Evolutionary conservation across 495 filamentous ascomycete genomes (phyloP), one percentile per base, ranked within the genome.

Genomic region (Penicillium ucsense): DNA sequence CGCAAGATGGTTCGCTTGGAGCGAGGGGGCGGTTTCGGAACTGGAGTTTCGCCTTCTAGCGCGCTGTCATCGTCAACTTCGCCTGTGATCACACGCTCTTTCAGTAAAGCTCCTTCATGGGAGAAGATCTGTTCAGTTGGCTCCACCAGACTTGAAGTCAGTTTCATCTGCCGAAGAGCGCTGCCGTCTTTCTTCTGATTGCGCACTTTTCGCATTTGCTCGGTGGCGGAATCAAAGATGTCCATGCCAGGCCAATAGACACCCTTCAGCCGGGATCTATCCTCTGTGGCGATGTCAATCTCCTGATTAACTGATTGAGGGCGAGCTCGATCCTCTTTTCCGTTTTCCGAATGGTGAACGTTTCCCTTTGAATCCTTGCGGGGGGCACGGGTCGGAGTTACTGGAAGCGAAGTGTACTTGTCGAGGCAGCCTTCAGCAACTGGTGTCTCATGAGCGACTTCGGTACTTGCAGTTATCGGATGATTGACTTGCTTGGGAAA

Each of bases 121-220:
- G 65, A 78, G 66, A 82, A 89, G 12, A 94, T 77, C 38, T 78
- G 62, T 59, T 95, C 89, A 0, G 64, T 76, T 6, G 87, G 80
- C 52, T 83, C 79, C n/a, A 90, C 81, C 4, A 71, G 66, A 20
- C 60, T 59, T 0, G 88, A 90, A 11, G 82, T 81, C 31, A 67
- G 59, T 52, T 88, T 76, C 72, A 95, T 86, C 53, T 76, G 74
- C 59, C 74, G 76, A 27, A 94, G 51, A 20, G 87, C 78, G 5
- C 76, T 83, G 8, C 70, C 73, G 46, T 86, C 83, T 56, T 95
- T 95, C 51, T 85, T 85, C 63, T 95, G 89, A 57, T 95, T 95
- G 36, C 89, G 79, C 66, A 79, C 86, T 35, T 85, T 79, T 56
- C 83, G 83, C 72, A 85, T 84, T 41, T 84, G 77, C 45, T 80